These are phyloP conservation scores for Immersiella caudata DNA, from an alignment of 495 filamentous ascomycete species.

Conservation along the genomic window DNA sequence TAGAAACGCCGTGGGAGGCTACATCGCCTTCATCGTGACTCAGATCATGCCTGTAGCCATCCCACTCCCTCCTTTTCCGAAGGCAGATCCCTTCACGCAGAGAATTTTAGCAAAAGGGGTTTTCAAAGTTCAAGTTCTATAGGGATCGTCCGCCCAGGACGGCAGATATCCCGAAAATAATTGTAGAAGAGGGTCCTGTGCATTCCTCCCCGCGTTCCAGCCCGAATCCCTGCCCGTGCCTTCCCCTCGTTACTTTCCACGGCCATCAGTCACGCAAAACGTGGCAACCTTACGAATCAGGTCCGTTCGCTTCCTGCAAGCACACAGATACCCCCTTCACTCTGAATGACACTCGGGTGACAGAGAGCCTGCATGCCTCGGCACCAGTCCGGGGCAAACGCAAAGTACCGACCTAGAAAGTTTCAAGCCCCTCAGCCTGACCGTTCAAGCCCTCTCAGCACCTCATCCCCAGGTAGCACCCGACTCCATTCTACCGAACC, in stretches of 20 bases:
- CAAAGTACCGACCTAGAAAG: neutral
- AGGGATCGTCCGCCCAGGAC: neutral
- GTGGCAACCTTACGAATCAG: neutral
- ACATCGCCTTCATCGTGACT: constrained; percentile 7
- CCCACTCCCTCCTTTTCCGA: neutral
- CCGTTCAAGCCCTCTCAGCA: neutral
- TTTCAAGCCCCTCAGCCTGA: neutral
- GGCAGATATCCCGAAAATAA: neutral
- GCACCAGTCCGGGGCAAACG: neutral
- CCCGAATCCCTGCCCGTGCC: constrained; percentile 4
- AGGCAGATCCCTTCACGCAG: neutral
- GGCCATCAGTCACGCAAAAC: neutral
- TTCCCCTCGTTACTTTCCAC: neutral
- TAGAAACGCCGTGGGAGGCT: neutral
- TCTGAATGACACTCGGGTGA: constrained; percentile 6
- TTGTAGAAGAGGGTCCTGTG: neutral
- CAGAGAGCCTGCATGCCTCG: constrained; percentile 3
- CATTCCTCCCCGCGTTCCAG: constrained; percentile 4
- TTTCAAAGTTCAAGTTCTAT: neutral
- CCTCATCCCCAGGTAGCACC: too few species aligned
- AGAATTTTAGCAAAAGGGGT: neutral
- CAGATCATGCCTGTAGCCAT: constrained; percentile 1
- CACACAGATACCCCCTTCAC: constrained; percentile 1
- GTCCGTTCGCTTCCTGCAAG: neutral
- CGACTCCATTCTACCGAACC: neutral